Evolutionary conservation across 257 asterid species (phyloP).

Genomic region (Solanum pinnatisectum): DNA sequence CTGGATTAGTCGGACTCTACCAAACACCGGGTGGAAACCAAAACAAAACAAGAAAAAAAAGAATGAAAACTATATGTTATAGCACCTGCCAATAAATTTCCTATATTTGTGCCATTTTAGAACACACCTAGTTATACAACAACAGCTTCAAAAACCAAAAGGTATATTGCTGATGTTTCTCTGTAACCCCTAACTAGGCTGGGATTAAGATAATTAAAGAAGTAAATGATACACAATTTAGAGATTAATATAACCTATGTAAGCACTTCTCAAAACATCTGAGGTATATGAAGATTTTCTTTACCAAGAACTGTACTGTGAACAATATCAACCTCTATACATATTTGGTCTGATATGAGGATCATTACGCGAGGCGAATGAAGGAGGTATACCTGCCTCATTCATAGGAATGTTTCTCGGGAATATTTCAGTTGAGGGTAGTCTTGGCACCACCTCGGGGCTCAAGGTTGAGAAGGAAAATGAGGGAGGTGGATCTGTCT

Average conservation of each 20-base stretch:
- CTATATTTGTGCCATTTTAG: neutral
- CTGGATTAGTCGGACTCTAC: neutral
- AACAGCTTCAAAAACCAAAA: neutral
- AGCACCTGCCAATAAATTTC: neutral
- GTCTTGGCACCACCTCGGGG: conserved; percentile 18
- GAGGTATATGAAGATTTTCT: neutral
- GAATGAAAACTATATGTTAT: neutral
- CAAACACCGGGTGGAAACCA: neutral
- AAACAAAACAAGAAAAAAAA: too few relatives aligned
- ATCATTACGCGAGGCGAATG: conserved; percentile 17
- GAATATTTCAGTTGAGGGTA: conserved; percentile 21
- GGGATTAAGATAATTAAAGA: neutral
- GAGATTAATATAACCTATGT: neutral
- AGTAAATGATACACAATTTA: neutral
- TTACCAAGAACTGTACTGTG: neutral
- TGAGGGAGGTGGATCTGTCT: conserved; percentile 19
- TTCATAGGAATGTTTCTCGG: neutral
- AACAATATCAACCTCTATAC: conserved; percentile 24
- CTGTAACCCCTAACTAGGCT: neutral
- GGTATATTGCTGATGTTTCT: neutral
- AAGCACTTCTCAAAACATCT: neutral
- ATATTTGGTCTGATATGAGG: conserved; percentile 26
- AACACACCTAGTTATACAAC: neutral
- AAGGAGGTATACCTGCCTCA: conserved; percentile 25
- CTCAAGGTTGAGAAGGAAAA: conserved; percentile 26